These are phyloP conservation scores for Emergomyces pasteurianus DNA, from an alignment of 2,329 filamentous ascomycete genomes.

Conservation along the genomic window DNA sequence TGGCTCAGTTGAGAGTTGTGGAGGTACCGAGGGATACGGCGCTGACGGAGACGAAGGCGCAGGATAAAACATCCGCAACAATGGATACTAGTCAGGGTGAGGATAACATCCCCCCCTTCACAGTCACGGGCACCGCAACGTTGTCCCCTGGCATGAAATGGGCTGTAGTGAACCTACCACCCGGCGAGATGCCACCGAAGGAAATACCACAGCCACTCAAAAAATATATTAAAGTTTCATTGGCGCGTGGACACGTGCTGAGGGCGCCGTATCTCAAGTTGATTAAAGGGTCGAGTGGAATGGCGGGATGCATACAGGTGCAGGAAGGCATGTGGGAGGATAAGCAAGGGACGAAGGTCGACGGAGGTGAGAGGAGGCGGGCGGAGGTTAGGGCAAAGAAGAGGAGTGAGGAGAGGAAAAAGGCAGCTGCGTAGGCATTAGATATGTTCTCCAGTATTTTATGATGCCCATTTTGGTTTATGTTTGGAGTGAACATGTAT, in stretches of 20 bases:
- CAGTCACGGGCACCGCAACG: slow-evolving; percentile 30
- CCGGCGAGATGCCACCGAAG: slow-evolving; percentile 44
- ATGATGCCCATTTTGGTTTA: background rate
- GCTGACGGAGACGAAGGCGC: slow-evolving; percentile 18
- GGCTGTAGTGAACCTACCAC: slow-evolving; percentile 48
- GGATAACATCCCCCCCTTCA: background rate
- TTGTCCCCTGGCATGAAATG: slow-evolving; percentile 44
- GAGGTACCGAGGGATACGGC: slow-evolving; percentile 35
- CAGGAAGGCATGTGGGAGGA: slow-evolving; percentile 92
- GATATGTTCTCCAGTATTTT: background rate
- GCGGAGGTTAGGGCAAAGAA: slow-evolving; percentile 81
- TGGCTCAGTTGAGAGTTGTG: slow-evolving; percentile 46
- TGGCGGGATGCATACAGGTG: slow-evolving; percentile 54
- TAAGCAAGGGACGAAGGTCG: slow-evolving; percentile 75
- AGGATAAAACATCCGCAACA: background rate
- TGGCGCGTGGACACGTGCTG: slow-evolving; percentile 58
- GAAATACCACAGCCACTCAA: slow-evolving; percentile 33
- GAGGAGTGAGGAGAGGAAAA: slow-evolving; percentile 65
- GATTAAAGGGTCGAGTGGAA: slow-evolving; percentile 47
- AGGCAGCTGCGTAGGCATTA: slow-evolving; percentile 32
- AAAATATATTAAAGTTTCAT: slow-evolving; percentile 52
- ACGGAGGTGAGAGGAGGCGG: slow-evolving; percentile 85
- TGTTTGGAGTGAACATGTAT: background rate
- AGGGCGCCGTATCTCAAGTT: slow-evolving; percentile 62
- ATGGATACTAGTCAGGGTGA: background rate